Evolutionary conservation across 2,329 filamentous ascomycete genomes (phyloP), one percentile per base, ranked within the genome.

Genomic region (Stachybotrys chartarum): DNA sequence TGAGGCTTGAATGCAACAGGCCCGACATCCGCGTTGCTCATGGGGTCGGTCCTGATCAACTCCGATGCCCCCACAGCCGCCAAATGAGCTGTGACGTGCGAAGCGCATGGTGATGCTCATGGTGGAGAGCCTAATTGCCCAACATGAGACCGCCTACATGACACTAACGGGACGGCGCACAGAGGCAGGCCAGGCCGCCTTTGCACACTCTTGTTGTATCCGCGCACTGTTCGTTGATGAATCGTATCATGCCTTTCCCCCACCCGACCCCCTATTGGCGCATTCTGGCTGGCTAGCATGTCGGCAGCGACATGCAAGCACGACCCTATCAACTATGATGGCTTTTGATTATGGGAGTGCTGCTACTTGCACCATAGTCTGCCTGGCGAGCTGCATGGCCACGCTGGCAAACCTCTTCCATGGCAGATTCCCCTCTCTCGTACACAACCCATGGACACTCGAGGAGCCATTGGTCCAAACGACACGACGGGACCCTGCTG

Each of bases 321-420:
- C 35, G 24, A 24, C 35, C 35, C 35, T 10, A 39, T 39, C 35
- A n/a, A n/a, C n/a, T n/a, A 24, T 24, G 24, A 24, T 24, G 24
- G 24, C 24, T 24, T 24, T 24, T 24, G 24, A 24, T 24, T 24
- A 24, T 24, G 3, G 24, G 24, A 24, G 24, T 24, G 24, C 24
- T 24, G 24, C 3, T 24, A 24, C 24, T 4, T 42, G 35, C 5
- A 14, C 35, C 35, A 35, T 30, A 45, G 51, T 11, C 30, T 45
- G 51, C 32, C 32, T 17, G n/a, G 39, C 31, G 50, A 52, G 49
- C 54, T 55, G 49, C 54, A 55, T 46, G 54, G 54, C 54, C 54
- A 55, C 49, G 54, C 44, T 55, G 54, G 54, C 54, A 55, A 52
- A 49, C 39, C 16, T 10, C 30, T 17, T 42, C 35, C 35, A 10